Percentiles rank a stretch among this genome's conserved stretches.
These are phyloP conservation scores for Anisogramma anomala DNA, from an alignment of 2,329 filamentous ascomycete genomes.

Conservation along the genomic window DNA sequence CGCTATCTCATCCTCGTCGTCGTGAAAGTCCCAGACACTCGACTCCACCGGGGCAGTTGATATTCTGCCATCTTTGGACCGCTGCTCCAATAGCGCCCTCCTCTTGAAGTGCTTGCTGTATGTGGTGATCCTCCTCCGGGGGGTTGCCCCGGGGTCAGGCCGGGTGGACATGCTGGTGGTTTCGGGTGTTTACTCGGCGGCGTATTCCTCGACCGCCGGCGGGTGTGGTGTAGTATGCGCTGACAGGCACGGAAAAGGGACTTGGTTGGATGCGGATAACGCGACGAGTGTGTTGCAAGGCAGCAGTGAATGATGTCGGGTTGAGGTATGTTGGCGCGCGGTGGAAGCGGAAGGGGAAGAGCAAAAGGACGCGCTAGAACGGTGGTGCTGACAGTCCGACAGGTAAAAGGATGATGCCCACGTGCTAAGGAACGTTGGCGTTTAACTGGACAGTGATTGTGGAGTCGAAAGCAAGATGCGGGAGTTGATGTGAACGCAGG, in stretches of 20 bases:
- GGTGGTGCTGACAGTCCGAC: neutral
- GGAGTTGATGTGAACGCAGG: too few relatives aligned
- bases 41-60: constrained; percentile 12
- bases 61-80: constrained; percentile 7
- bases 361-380: neutral
- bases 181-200: neutral
- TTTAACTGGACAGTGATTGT: neutral
- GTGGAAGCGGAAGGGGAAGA: neutral
- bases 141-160: constrained; percentile 16
- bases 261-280: neutral
- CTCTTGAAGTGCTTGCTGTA: constrained; percentile 21
- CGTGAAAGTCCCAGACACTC: constrained; percentile 14
- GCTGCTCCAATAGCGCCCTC: constrained; percentile 13
- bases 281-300: neutral
- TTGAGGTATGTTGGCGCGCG: neutral
- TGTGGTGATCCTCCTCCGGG: constrained; percentile 22
- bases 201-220: neutral
- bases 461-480: neutral
- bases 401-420: too few relatives aligned
- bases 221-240: neutral
- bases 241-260: neutral
- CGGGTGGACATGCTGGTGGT: constrained; percentile 16
- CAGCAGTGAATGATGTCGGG: constrained; percentile 1
- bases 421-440: neutral
- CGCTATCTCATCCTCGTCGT: constrained; percentile 12